These are phyloP conservation scores for Thuidium tamariscinum DNA, from an alignment of 225 moss, liverwort and hornwort species.

Conservation along the genomic window DNA sequence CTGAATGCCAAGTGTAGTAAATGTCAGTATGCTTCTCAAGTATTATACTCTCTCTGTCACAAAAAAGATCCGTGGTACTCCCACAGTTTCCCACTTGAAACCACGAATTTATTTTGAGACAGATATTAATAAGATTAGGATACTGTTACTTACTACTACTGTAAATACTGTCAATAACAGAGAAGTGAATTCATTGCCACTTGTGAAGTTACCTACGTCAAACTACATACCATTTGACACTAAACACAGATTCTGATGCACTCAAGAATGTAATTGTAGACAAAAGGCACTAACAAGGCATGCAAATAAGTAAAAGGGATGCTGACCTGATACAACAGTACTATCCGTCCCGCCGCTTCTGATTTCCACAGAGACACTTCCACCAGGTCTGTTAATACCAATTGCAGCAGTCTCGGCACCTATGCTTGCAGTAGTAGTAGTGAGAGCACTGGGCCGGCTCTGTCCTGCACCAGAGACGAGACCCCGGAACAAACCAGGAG, in stretches of 20 bases:
- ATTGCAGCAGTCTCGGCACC: conserved; percentile 15
- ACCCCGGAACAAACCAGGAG: conserved; percentile 93
- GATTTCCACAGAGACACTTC: conserved; percentile 24
- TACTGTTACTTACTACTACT: neutral
- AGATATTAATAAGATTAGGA: too few species aligned
- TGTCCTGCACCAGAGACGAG: conserved; percentile 64
- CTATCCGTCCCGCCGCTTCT: conserved; percentile 8
- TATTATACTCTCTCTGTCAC: neutral
- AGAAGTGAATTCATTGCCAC: neutral
- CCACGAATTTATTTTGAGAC: neutral
- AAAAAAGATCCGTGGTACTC: neutral
- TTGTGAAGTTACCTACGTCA: neutral
- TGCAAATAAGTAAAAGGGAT: neutral
- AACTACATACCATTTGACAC: neutral
- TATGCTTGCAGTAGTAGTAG: conserved; percentile 13
- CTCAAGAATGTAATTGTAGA: neutral
- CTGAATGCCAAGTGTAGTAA: neutral
- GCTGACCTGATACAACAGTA: conserved; percentile 19
- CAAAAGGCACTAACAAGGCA: neutral
- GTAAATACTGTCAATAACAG: neutral
- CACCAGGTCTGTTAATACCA: conserved; percentile 14
- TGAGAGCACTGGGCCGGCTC: conserved; percentile 21
- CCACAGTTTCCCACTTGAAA: neutral
- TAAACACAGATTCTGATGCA: too few species aligned
- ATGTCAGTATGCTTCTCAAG: neutral